phyloP scores from a whole-genome alignment of 768 basidiomycete species.

The Hirschioporus abietinus region DNA sequence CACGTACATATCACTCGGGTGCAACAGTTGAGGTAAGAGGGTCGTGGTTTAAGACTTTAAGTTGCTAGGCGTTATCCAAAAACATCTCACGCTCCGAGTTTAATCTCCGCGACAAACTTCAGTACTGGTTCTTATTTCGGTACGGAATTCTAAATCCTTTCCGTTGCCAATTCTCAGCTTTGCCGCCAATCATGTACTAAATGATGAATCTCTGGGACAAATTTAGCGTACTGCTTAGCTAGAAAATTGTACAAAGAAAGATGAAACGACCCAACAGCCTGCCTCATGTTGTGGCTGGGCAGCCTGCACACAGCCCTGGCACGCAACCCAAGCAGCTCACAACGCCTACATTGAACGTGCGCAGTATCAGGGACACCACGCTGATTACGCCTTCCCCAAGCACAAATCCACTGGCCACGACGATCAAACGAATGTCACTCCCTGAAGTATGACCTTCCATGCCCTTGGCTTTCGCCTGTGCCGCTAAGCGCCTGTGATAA shows the following conservation, averaged over 20 bases:
- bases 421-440: conserved; percentile 66
- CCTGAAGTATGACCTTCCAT: conserved; percentile 28
- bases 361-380: conserved; percentile 68
- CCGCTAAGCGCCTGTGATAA: conserved; percentile 46
- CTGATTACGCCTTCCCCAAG: conserved; percentile 92
- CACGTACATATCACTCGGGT: too few species aligned
- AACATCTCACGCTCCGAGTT: not conserved
- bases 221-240: not conserved
- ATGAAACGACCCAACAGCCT: not conserved
- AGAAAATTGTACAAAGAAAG: not conserved
- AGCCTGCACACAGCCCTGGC: conserved; percentile 68
- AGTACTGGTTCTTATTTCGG: not conserved
- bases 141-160: not conserved
- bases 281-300: conserved; percentile 28
- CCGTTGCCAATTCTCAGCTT: not conserved
- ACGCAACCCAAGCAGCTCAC: conserved; percentile 86
- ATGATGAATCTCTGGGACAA: not conserved
- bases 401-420: conserved; percentile 93
- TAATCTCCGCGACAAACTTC: not conserved
- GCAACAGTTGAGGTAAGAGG: not conserved
- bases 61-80: not conserved
- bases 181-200: not conserved
- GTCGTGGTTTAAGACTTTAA: too few species aligned
- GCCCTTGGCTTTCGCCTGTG: conserved; percentile 24
- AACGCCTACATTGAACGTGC: conserved; percentile 68